phyloP scores from a whole-genome alignment of 2,329 filamentous ascomycete species.

The Hypomyces perniciosus region DNA sequence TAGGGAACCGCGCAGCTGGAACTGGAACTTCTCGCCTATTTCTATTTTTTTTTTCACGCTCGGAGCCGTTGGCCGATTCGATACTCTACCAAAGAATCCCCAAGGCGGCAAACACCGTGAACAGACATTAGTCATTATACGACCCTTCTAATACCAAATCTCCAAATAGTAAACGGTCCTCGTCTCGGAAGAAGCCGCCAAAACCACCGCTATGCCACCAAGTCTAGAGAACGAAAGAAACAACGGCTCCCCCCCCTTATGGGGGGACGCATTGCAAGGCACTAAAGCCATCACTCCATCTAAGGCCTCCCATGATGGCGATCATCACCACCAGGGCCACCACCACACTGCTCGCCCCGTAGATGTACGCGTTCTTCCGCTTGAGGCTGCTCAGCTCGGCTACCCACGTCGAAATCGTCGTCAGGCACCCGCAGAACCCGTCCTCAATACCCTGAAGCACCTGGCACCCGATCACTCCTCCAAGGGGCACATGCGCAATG shows the following conservation, averaged over 20 bases:
- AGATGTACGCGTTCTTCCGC: constrained; percentile 57
- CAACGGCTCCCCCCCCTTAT: background rate
- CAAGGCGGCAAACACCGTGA: too few species aligned
- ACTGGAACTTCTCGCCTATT: too few species aligned
- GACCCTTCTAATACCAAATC: too few species aligned
- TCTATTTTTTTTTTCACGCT: too few species aligned
- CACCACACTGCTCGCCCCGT: constrained; percentile 56
- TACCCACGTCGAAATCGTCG: constrained; percentile 64
- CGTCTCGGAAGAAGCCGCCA: background rate
- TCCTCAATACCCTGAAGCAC: constrained; percentile 61
- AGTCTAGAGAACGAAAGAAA: background rate
- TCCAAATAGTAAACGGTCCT: background rate
- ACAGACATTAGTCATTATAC: too few species aligned
- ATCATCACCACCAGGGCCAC: constrained; percentile 55
- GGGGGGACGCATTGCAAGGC: constrained; percentile 29
- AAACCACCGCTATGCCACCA: background rate
- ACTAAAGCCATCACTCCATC: constrained; percentile 59
- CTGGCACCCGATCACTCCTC: constrained; percentile 58
- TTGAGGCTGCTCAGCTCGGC: constrained; percentile 51
- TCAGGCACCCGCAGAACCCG: constrained; percentile 62
- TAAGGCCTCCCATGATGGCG: constrained; percentile 66
- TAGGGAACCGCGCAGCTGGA: too few species aligned
- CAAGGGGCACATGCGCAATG: constrained; percentile 60
- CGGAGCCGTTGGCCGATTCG: too few species aligned
- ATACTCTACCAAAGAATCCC: too few species aligned